Base-by-base conservation (phyloP, 2,329 filamentous ascomycete genomes). In the Fusarium sp. region DNA sequence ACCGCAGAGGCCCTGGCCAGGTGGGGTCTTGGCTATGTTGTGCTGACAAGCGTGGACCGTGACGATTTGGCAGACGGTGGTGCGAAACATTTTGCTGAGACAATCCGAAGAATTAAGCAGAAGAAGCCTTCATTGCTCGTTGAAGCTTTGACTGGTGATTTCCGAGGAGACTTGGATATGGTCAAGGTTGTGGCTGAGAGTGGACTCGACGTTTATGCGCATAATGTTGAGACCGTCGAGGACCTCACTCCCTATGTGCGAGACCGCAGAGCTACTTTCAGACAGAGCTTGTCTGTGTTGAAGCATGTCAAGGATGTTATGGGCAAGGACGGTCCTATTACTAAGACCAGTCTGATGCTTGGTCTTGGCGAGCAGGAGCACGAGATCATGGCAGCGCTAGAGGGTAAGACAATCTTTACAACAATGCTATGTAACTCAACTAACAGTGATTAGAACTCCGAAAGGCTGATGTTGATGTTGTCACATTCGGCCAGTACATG, bases 401-500 rank as follows among this genome's bases (percentile, higher is more conserved):
- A 87, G 81, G 90, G 91, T 92, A 84, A 78, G 84, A 77, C 14
- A 67, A 26, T 34, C 28, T 10, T 55, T 51, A 11, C 63, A 22
- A n/a, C 42, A 18, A 22, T 48, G 15, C 8, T 13, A 59, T 32
- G 30, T 10, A 52, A 47, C 26, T 30, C 30, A 48, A 36, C 76
- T 78, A 74, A 78, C 59, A 44, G 11, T 26, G 26, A 26, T 17
- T 41, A 90, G 94, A 97, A 81, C 88, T 99, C 18, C 90, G 96
- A 66, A 91, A 91, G 74, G 89, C 91, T 66, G 87, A 93, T 68
- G 95, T 98, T 51, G 96, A 99, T 77, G 94, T 99, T 18, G 95
- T 99, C 66, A 99, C 96, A 0, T 99, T 99, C 77, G 96, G 96
- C n/a, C 96, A 99, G 86, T 99, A 99, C 86, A 99, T 99, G 96